phyloP scores from a whole-genome alignment of 768 basidiomycete species.

The Russula dissimulans region DNA sequence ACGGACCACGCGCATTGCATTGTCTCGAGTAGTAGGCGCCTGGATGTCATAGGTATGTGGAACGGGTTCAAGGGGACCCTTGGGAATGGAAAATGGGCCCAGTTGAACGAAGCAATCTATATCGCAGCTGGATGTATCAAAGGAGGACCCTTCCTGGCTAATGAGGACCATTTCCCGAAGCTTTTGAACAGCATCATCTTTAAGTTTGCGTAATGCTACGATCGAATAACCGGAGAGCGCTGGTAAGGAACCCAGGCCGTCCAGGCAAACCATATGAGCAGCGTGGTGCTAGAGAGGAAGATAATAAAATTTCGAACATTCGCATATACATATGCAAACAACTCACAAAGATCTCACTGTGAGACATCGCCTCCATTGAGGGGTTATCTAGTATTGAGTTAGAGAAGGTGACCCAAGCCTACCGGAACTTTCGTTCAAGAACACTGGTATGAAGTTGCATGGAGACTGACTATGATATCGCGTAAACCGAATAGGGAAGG shows the following conservation, averaged over 20 bases:
- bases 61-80: conserved; percentile 37
- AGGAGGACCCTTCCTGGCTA: conserved; percentile 20
- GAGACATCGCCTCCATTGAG: conserved; percentile 28
- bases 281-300: conserved; percentile 63
- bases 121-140: conserved; percentile 28
- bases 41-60: conserved; percentile 61
- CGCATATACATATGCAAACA: neutral
- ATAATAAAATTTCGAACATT: conserved; percentile 11
- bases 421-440: neutral
- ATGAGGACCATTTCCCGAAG: conserved; percentile 51
- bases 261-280: conserved; percentile 85
- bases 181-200: conserved; percentile 43
- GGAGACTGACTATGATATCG: conserved; percentile 70
- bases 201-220: conserved; percentile 51
- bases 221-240: conserved; percentile 58
- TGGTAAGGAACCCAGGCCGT: conserved; percentile 76
- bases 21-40: conserved; percentile 82
- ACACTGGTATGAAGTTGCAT: neutral
- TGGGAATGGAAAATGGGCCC: conserved; percentile 64
- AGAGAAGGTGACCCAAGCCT: conserved; percentile 93
- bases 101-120: conserved; percentile 40
- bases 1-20: conserved; percentile 79
- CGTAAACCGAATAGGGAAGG: conserved; percentile 64
- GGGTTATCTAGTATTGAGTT: conserved; percentile 44
- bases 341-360: conserved; percentile 61